Base-by-base conservation (phyloP, 2,329 filamentous ascomycete genomes). In the Neonectria magnoliae region DNA sequence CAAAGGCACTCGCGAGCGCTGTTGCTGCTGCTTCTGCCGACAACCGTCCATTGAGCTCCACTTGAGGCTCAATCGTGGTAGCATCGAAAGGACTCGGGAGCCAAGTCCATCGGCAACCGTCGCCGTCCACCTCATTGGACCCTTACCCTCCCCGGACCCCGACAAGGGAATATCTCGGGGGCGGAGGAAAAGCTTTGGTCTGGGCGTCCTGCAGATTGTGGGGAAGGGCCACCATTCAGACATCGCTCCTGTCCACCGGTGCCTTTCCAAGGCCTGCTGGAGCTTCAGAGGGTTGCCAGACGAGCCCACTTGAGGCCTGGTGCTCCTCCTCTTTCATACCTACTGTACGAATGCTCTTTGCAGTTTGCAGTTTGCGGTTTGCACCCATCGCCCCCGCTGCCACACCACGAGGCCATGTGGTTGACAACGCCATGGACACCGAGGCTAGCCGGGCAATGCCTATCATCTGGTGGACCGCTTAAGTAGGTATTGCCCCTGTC, bases 91-190 rank as follows among this genome's bases (percentile, higher is more conserved):
- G 57, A 48, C 55, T 60, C 60, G 61, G 62, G 56, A 20, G 57
- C 64, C 60, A 64, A 61, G 60, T 33, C 58, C 22, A 57, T 44
- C 45, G 54, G 36, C 52, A 62, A 57, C 42, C 38, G 56, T 52
- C 36, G 52, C 48, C 38, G 42, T 47, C 56, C 48, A 48, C 60
- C 66, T 62, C 59, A 72, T 73, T 70, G 67, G 69, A 59, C 44
- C 59, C 36, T 29, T 50, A 52, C 56, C 68, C 63, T 25, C 25
- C 25, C 25, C 25, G 25, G 63, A 62, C 67, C 48, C 62, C 62
- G 67, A 54, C 62, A 67, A 72, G 67, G 72, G 67, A 68, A 70
- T 72, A 72, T 74, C 64, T 71, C 70, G 71, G 71, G 62, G 68
- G 62, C 50, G 48, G 54, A 58, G 44, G 53, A 42, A 42, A 56